These are phyloP conservation scores for Solanum hybrid DNA, from an alignment of 305 asterid genomes.

Conservation along the genomic window DNA sequence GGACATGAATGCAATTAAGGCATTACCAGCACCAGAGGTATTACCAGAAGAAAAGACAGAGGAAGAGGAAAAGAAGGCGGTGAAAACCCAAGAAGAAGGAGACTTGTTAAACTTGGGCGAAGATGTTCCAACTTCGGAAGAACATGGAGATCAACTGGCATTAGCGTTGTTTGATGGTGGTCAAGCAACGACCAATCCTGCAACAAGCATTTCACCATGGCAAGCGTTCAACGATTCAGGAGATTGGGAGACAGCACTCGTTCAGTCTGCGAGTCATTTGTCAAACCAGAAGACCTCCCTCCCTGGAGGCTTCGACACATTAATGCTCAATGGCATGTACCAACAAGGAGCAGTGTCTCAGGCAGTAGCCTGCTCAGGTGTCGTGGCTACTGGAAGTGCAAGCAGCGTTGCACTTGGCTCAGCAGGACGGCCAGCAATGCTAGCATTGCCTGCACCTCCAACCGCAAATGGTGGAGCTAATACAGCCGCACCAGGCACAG, in stretches of 20 bases:
- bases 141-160: slow-evolving; percentile 55
- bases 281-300: slow-evolving; percentile 53
- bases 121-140: slow-evolving; percentile 45
- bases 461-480: slow-evolving; percentile 21
- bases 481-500: slow-evolving; percentile 12
- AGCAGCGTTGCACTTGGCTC: slow-evolving; percentile 84
- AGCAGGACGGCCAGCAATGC: slow-evolving; percentile 68
- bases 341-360: slow-evolving; percentile 55
- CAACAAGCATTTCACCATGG: slow-evolving; percentile 46
- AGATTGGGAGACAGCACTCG: slow-evolving; percentile 77
- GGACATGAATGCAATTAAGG: slow-evolving; percentile 53
- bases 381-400: slow-evolving; percentile 63
- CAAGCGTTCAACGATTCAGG: slow-evolving; percentile 65
- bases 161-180: slow-evolving; percentile 63
- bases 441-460: slow-evolving; percentile 85
- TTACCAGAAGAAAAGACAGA: slow-evolving; percentile 7
- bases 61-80: slow-evolving; percentile 11
- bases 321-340: slow-evolving; percentile 81
- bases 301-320: slow-evolving; percentile 52
- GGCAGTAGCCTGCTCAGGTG: slow-evolving; percentile 55
- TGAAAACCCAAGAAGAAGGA: slow-evolving; percentile 33
- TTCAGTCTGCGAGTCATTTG: slow-evolving; percentile 63
- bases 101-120: slow-evolving; percentile 70
- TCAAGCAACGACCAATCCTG: slow-evolving; percentile 18
- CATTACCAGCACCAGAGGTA: slow-evolving; percentile 67